These are phyloP conservation scores for Coemansia sp. DNA, from an alignment of 192 early-diverging fungal genomes.

Conservation along the genomic window DNA sequence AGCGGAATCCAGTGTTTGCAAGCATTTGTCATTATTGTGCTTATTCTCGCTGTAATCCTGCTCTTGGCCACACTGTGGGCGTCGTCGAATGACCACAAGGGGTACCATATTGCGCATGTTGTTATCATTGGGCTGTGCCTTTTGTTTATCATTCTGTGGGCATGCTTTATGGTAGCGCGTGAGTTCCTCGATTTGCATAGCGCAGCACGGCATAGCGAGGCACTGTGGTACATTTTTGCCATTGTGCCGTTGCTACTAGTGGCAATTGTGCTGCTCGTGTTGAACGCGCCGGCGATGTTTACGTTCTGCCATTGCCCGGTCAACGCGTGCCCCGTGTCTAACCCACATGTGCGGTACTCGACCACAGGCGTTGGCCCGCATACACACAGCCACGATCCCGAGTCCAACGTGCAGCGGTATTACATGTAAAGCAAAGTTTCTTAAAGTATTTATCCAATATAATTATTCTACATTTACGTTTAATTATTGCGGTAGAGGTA, in stretches of 20 bases:
- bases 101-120: slow-evolving; percentile 47
- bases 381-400: slow-evolving; percentile 23
- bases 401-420: slow-evolving; percentile 28
- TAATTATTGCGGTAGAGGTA: too few species aligned
- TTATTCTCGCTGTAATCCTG: slow-evolving; percentile 30
- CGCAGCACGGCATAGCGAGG: slow-evolving; percentile 46
- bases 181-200: slow-evolving; percentile 38
- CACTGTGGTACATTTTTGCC: slow-evolving; percentile 50
- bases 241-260: slow-evolving; percentile 45
- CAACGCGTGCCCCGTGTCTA: slow-evolving; percentile 45
- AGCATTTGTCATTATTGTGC: slow-evolving; percentile 42
- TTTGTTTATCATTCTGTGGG: slow-evolving; percentile 38
- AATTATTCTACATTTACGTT: too few species aligned
- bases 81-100: slow-evolving; percentile 30
- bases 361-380: slow-evolving; percentile 7
- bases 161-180: slow-evolving; percentile 45
- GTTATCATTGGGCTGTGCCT: slow-evolving; percentile 38
- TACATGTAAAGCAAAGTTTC: slow-evolving; percentile 31
- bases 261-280: slow-evolving; percentile 41
- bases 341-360: slow-evolving; percentile 47
- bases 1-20: slow-evolving; percentile 47
- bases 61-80: slow-evolving; percentile 31
- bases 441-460: too few species aligned
- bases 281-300: slow-evolving; percentile 48
- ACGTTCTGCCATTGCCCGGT: slow-evolving; percentile 54